Evolutionary conservation across 2,329 filamentous ascomycete species (phyloP).

Genomic region (Sclerotinia minor): DNA sequence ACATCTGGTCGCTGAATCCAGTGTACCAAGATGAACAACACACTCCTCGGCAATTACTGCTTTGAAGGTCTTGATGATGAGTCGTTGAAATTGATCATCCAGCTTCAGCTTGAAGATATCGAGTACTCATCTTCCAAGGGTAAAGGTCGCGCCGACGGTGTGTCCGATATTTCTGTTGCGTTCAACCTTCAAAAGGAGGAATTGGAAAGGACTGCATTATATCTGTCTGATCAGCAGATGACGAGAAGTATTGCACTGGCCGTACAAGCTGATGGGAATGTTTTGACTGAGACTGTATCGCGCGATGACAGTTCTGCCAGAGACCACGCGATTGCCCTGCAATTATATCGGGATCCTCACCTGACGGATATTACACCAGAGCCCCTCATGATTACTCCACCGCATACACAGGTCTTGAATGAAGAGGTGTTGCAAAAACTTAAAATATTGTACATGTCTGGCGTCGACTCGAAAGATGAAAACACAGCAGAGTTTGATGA

Average conservation of each 20-base stretch:
- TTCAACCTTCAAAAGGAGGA: slow-evolving; percentile 28
- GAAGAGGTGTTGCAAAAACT: slow-evolving; percentile 33
- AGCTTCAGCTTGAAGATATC: slow-evolving; percentile 36
- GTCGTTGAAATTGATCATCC: slow-evolving; percentile 31
- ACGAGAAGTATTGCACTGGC: slow-evolving; percentile 33
- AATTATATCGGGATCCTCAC: slow-evolving; percentile 20
- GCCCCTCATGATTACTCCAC: not conserved
- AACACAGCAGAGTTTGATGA: not conserved
- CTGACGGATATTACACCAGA: not conserved
- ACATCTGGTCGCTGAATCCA: not conserved
- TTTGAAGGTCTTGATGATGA: slow-evolving; percentile 28
- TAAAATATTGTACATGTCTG: slow-evolving; percentile 26
- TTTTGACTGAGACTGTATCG: slow-evolving; percentile 23
- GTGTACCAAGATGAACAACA: not conserved
- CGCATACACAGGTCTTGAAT: slow-evolving; percentile 25
- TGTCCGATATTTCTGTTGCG: slow-evolving; percentile 30
- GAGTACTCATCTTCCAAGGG: slow-evolving; percentile 11
- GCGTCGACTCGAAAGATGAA: slow-evolving; percentile 1
- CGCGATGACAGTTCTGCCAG: slow-evolving; percentile 15
- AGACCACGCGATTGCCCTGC: slow-evolving; percentile 29
- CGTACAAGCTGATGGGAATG: slow-evolving; percentile 29
- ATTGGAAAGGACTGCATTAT: slow-evolving; percentile 22
- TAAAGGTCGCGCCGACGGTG: slow-evolving; percentile 25
- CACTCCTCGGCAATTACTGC: not conserved
- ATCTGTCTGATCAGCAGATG: slow-evolving; percentile 31